Conservation (phyloP, 2,329 filamentous ascomycete genomes). For the Fonsecaea pugnacius region DNA sequence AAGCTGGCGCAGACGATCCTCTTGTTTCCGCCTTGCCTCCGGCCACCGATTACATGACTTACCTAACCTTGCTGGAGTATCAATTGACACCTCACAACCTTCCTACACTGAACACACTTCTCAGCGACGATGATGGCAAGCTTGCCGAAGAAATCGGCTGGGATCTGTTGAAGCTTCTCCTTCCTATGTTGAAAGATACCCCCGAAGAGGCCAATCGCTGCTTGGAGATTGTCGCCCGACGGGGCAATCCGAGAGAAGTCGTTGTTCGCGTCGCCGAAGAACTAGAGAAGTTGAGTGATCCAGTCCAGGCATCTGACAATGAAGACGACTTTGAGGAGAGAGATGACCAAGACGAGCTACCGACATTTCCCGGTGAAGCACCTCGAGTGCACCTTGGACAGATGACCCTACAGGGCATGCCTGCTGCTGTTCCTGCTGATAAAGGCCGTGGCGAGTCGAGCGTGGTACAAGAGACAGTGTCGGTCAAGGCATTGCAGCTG, state of each 20-base stretch:
- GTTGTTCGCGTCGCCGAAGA: conserved; percentile 67
- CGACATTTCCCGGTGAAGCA: conserved; percentile 38
- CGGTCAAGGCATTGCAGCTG: conserved; percentile 54
- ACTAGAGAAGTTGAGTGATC: conserved; percentile 60
- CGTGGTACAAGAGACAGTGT: conserved; percentile 40
- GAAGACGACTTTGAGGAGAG: conserved; percentile 42
- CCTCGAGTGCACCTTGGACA: conserved; percentile 37
- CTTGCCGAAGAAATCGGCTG: conserved; percentile 68
- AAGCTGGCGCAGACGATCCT: conserved; percentile 44
- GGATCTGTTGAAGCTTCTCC: conserved; percentile 66
- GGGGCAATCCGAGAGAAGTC: conserved; percentile 68
- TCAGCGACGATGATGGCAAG: conserved; percentile 65
- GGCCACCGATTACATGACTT: conserved; percentile 67
- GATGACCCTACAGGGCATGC: conserved; percentile 37
- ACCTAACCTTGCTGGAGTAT: conserved; percentile 68
- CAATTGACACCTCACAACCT: conserved; percentile 64
- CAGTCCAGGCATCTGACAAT: conserved; percentile 42
- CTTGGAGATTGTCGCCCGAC: conserved; percentile 63
- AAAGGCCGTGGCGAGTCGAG: conserved; percentile 21
- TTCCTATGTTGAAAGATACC: conserved; percentile 60
- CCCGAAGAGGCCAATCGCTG: conserved; percentile 56
- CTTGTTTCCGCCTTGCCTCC: conserved; percentile 64
- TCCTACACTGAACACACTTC: conserved; percentile 60
- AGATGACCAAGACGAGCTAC: conserved; percentile 41
- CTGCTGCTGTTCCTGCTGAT: conserved; percentile 1